phyloP scores from a whole-genome alignment of 2,329 filamentous ascomycete species.

The Colletotrichum sidae region DNA sequence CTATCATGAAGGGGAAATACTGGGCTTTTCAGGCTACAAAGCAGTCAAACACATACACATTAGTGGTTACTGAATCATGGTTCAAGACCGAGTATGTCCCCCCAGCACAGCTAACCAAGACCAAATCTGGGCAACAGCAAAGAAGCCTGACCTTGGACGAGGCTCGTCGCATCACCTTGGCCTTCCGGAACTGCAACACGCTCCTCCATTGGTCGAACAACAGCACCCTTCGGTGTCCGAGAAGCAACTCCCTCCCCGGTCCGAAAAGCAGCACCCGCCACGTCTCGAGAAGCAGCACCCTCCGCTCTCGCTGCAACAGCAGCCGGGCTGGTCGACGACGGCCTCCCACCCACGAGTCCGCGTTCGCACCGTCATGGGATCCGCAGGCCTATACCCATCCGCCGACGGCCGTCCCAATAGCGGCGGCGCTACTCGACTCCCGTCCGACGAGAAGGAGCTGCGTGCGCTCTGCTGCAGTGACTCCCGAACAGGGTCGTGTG shows the following conservation, averaged over 20 bases:
- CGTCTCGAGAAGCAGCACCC: conserved; percentile 20
- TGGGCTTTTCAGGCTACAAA: too few species aligned
- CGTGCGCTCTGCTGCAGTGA: conserved; percentile 7
- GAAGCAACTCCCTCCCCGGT: conserved; percentile 1
- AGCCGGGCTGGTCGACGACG: not conserved
- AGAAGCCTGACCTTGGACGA: too few species aligned
- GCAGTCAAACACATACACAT: too few species aligned
- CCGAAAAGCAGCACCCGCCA: conserved; percentile 16
- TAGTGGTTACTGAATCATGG: too few species aligned
- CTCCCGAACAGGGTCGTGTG: not conserved
- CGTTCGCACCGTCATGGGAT: conserved; percentile 1
- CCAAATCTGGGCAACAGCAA: too few species aligned
- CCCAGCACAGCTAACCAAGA: too few species aligned
- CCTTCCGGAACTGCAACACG: too few species aligned
- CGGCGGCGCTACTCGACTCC: too few species aligned
- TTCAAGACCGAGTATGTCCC: too few species aligned
- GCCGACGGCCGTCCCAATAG: not conserved
- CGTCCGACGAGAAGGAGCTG: not conserved
- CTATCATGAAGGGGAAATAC: too few species aligned
- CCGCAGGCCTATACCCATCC: conserved; percentile 1
- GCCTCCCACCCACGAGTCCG: not conserved
- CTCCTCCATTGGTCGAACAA: conserved; percentile 5
- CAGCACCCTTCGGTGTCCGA: conserved; percentile 4
- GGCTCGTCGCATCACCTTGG: too few species aligned
- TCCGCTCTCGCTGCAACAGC: not conserved